Percentiles rank a stretch among this genome's conserved stretches.
Evolutionary conservation across 179 eudicot genomes (phyloP).

Genomic region (Drosera spatulata): DNA sequence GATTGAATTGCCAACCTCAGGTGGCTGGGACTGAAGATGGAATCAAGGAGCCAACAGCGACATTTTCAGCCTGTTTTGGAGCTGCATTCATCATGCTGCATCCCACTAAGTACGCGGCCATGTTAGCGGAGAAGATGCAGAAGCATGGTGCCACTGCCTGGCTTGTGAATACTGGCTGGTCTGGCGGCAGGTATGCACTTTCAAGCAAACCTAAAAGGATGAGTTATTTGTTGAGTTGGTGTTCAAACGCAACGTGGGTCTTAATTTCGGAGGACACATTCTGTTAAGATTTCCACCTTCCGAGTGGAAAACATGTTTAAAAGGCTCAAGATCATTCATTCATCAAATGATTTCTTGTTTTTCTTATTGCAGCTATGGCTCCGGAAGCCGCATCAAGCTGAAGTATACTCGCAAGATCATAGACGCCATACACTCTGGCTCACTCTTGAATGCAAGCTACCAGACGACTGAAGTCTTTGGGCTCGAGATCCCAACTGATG

Average conservation of each 20-base stretch:
- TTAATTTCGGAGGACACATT: too few species aligned
- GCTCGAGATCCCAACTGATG: conserved; percentile 56
- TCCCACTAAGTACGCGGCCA: conserved; percentile 83
- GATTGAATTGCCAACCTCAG: conserved; percentile 12
- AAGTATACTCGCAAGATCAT: conserved; percentile 79
- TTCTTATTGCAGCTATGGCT: conserved; percentile 44
- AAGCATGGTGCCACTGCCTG: conserved; percentile 84
- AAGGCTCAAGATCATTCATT: not conserved
- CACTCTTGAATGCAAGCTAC: conserved; percentile 51
- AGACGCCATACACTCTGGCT: conserved; percentile 86
- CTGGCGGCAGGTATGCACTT: conserved; percentile 67
- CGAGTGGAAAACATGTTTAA: too few species aligned
- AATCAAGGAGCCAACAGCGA: conserved; percentile 79
- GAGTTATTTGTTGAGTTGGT: too few species aligned
- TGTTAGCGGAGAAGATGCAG: conserved; percentile 93
- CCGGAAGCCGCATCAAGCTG: conserved; percentile 72
- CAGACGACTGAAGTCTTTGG: conserved; percentile 61
- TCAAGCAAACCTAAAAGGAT: too few species aligned
- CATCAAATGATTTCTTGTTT: not conserved
- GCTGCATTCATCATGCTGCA: conserved; percentile 97
- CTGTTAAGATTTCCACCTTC: too few species aligned
- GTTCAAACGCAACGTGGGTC: not conserved
- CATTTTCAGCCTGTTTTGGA: conserved; percentile 97
- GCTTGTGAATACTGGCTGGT: conserved; percentile 99
- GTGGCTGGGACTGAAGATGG: conserved; percentile 96